Conservation (phyloP, 345 rosid species). For the Brassica carinata region DNA sequence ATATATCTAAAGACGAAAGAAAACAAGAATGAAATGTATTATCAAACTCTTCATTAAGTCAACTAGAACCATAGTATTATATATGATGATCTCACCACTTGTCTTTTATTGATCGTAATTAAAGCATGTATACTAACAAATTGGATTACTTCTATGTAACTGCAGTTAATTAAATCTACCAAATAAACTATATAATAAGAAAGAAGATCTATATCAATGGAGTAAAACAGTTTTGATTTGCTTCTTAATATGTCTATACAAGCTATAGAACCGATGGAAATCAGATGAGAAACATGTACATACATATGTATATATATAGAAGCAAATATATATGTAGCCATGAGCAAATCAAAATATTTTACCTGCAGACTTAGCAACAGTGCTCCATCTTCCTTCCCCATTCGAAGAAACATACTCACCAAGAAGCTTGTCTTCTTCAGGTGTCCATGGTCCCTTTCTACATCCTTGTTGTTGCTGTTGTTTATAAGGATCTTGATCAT, state of each 20-base stretch:
- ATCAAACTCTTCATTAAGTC: conserved; percentile 15
- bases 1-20: too few relatives aligned
- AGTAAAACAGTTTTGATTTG: neutral
- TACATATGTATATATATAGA: neutral
- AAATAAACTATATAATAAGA: neutral
- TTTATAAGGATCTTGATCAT: conserved; percentile 18
- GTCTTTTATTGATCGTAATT: neutral
- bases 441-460: conserved; percentile 92
- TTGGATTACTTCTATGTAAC: too few relatives aligned
- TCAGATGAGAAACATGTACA: neutral
- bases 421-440: conserved; percentile 74
- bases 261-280: neutral
- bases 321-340: neutral
- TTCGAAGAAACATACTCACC: conserved; percentile 53
- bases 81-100: conserved; percentile 17
- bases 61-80: neutral
- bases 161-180: too few relatives aligned
- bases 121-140: conserved; percentile 8
- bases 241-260: neutral
- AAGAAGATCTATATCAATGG: neutral
- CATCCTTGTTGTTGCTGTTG: conserved; percentile 43
- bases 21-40: neutral
- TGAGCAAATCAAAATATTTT: neutral
- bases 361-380: conserved; percentile 69
- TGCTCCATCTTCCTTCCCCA: conserved; percentile 90